Percentiles rank a stretch among this genome's conserved stretches.
Conservation (phyloP, 257 asterid species). For the Schizonepeta tenuifolia region DNA sequence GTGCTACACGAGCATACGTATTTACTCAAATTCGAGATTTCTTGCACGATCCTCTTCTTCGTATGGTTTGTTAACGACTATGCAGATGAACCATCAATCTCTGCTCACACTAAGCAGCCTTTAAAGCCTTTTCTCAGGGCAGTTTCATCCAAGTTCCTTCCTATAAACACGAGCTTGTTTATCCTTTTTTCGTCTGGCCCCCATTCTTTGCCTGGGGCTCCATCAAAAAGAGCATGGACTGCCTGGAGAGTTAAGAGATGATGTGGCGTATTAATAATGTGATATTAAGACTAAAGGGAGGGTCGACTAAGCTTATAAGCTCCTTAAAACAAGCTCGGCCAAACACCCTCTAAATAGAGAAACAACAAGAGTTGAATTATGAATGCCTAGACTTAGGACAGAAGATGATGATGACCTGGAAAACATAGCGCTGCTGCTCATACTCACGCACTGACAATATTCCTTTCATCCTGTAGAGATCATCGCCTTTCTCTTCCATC, state of each 20-base stretch:
- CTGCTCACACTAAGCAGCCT: conserved; percentile 74
- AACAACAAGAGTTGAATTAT: not conserved
- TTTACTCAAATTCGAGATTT: not conserved
- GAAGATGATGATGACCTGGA: conserved; percentile 61
- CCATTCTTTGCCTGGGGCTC: conserved; percentile 95
- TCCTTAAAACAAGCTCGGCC: no score
- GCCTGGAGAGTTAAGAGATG: conserved; percentile 52
- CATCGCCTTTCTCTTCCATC: conserved; percentile 90
- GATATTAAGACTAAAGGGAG: not conserved
- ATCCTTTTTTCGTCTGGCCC: conserved; percentile 70
- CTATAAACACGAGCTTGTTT: conserved; percentile 90
- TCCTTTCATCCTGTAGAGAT: conserved; percentile 93
- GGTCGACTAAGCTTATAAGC: no score
- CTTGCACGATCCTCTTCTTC: not conserved
- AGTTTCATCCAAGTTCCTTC: conserved; percentile 82
- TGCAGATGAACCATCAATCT: not conserved
- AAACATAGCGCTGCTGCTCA: conserved; percentile 88
- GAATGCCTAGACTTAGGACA: not conserved
- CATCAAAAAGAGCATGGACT: conserved; percentile 80
- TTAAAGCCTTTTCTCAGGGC: conserved; percentile 85
- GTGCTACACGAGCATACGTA: not conserved
- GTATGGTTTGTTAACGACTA: not conserved
- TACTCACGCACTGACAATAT: conserved; percentile 71
- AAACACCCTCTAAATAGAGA: no score
- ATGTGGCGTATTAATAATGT: not conserved